Base-by-base conservation (phyloP, 768 basidiomycete genomes). In the Sarcomyxa edulis region DNA sequence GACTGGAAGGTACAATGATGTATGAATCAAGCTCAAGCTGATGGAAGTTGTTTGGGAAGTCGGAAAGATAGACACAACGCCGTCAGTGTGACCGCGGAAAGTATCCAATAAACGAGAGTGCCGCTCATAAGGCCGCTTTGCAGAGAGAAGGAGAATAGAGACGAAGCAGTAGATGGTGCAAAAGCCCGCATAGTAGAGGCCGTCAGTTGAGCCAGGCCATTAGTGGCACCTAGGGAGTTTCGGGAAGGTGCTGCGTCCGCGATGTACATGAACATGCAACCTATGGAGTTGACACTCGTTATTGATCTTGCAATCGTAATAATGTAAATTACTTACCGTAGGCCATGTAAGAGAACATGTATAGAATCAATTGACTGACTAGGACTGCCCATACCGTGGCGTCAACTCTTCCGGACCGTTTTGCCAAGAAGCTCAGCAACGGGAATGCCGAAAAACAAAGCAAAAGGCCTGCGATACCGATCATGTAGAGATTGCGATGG, bases 151-250 rank as follows among this genome's bases (percentile, higher is more conserved):
- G 81, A 71, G 46, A 77, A 81, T 11, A 81, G 53, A 1, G 79
- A 78, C 2, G 75, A 70, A 5, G 78, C 68, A 14, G 69, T 47
- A 9, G 73, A 63, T 0, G 79, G 80, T 2, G 73, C 74, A 6
- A 80, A 49, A 1, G 75, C 61, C 21, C 78, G 65, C 46, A 70
- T 60, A 4, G 65, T 55, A 1, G 71, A 74, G 3, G 64, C 62
- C 5, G 68, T 51, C 51, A 75, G 72, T 52, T 83, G 78, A 4
- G 66, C 76, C 24, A 79, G 43, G 2, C 78, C 76, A 43, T 76
- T 78, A 10, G 66, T 65, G 3, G 74, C 65, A 1, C 73, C 78
- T 7, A 84, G 59, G 7, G 71, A 53, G 0, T 60, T 52, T 1
- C 61, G 55, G 18, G 49, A 54, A 48, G 51, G 77, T 47, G 52